These are phyloP conservation scores for Beauveria caledonica DNA, from an alignment of 2,329 filamentous ascomycete genomes.

Conservation along the genomic window DNA sequence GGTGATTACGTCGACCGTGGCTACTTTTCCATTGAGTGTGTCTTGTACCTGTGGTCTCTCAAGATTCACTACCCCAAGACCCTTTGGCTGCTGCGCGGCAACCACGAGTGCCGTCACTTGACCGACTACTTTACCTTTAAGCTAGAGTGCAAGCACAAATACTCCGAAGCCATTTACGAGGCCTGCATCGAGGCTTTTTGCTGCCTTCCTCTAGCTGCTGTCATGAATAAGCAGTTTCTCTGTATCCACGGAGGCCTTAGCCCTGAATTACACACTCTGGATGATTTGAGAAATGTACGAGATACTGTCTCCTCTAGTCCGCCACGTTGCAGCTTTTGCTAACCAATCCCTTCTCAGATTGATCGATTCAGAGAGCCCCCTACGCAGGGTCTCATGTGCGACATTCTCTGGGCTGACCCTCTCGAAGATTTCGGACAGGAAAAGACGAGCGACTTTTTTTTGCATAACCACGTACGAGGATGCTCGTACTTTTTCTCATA, in stretches of 20 bases:
- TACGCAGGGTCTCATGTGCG: conserved; percentile 97
- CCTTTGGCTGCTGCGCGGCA: conserved; percentile 92
- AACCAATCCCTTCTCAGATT: conserved; percentile 43
- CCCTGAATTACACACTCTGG: conserved; percentile 89
- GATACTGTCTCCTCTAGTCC: background rate
- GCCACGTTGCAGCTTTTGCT: background rate
- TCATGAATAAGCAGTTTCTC: conserved; percentile 99
- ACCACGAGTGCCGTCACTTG: conserved; percentile 97
- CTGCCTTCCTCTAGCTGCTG: conserved; percentile 79
- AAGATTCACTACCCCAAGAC: conserved; percentile 99
- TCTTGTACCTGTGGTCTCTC: conserved; percentile 92
- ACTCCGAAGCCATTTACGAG: conserved; percentile 91
- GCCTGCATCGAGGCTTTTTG: conserved; percentile 99
- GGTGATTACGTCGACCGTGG: conserved; percentile 97
- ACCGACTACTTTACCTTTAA: conserved; percentile 99
- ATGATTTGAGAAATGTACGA: conserved; percentile 80
- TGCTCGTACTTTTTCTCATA: conserved; percentile 99
- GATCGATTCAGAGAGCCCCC: conserved; percentile 96
- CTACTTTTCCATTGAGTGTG: conserved; percentile 99
- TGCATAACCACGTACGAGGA: conserved; percentile 96
- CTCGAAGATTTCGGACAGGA: conserved; percentile 98
- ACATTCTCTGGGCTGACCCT: conserved; percentile 97
- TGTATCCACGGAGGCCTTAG: conserved; percentile 97
- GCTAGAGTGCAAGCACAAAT: conserved; percentile 99
- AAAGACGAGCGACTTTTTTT: conserved; percentile 94